Percentiles rank a stretch among this genome's conserved stretches.
phyloP scores from a whole-genome alignment of 2,329 filamentous ascomycete species.

The Alternaria gaisen region DNA sequence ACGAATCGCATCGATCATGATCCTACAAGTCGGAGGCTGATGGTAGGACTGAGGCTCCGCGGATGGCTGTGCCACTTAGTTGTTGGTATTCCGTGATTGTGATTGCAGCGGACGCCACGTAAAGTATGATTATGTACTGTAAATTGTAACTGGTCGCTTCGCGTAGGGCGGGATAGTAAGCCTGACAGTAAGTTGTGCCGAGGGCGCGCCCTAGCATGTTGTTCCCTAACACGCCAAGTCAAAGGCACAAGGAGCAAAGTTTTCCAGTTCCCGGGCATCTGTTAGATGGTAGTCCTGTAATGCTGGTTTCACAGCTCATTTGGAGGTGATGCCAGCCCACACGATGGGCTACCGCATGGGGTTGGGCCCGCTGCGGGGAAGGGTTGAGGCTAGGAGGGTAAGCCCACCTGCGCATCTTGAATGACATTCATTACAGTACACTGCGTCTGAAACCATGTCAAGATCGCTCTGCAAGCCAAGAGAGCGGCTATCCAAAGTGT shows the following conservation, averaged over 20 bases:
- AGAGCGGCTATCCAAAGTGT: slow-evolving; percentile 14
- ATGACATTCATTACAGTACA: slow-evolving; percentile 3
- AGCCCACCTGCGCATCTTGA: slow-evolving; percentile 8
- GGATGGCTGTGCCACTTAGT: slow-evolving; percentile 3
- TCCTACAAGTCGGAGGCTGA: not conserved
- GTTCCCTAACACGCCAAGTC: not conserved
- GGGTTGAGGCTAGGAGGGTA: slow-evolving; percentile 10
- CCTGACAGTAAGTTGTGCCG: slow-evolving; percentile 6
- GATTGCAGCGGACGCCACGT: not conserved
- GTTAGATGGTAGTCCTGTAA: not conserved
- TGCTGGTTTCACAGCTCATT: not conserved
- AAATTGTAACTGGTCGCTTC: slow-evolving; percentile 12
- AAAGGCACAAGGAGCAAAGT: not conserved
- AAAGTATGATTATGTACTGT: slow-evolving; percentile 14
- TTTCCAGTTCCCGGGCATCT: not conserved
- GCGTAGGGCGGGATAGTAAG: not conserved
- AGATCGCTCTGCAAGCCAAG: slow-evolving; percentile 2
- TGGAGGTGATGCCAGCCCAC: slow-evolving; percentile 6
- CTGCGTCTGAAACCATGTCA: not conserved
- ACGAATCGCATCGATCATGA: not conserved
- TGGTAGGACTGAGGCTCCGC: not conserved
- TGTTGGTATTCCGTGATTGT: not conserved
- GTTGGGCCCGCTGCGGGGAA: slow-evolving; percentile 21
- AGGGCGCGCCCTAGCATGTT: not conserved
- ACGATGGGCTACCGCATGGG: slow-evolving; percentile 18